Evolutionary conservation across 129 eudicot species (phyloP).

Genomic region (Pseudognaphalium luteoalbum): DNA sequence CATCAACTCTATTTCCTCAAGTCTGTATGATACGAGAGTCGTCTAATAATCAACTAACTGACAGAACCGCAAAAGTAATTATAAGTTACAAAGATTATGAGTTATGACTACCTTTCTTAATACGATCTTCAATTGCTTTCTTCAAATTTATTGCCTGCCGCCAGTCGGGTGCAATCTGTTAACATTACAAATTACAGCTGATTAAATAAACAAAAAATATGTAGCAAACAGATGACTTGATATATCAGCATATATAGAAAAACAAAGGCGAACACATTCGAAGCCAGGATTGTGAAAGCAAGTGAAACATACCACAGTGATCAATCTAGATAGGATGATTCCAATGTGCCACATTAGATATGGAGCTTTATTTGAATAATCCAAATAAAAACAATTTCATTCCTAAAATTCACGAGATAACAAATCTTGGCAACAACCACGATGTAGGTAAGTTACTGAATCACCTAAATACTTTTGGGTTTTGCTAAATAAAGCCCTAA

Average conservation of each 20-base stretch:
- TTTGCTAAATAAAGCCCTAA: too few species aligned
- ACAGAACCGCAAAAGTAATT: not conserved
- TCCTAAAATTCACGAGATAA: not conserved
- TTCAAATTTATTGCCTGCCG: slow-evolving; percentile 79
- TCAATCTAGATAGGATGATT: not conserved
- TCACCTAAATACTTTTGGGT: not conserved
- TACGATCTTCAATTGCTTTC: slow-evolving; percentile 81
- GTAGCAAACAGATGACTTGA: not conserved
- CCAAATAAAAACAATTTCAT: not conserved
- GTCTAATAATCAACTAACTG: not conserved
- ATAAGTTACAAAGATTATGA: not conserved
- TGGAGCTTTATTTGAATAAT: not conserved
- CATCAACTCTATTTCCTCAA: slow-evolving; percentile 4
- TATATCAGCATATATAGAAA: not conserved
- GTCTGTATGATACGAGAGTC: not conserved
- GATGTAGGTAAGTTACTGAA: slow-evolving; percentile 3
- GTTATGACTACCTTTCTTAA: slow-evolving; percentile 56
- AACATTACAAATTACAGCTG: not conserved
- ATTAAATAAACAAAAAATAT: not conserved
- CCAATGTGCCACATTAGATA: not conserved
- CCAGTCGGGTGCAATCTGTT: slow-evolving; percentile 92
- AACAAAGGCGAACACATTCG: not conserved
- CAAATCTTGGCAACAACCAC: not conserved
- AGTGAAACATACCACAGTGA: not conserved
- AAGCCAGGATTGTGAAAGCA: not conserved